Percentiles rank a stretch among this genome's conserved stretches.
Evolutionary conservation across 2,329 filamentous ascomycete species (phyloP).

Genomic region (Colletotrichum plurivorum): DNA sequence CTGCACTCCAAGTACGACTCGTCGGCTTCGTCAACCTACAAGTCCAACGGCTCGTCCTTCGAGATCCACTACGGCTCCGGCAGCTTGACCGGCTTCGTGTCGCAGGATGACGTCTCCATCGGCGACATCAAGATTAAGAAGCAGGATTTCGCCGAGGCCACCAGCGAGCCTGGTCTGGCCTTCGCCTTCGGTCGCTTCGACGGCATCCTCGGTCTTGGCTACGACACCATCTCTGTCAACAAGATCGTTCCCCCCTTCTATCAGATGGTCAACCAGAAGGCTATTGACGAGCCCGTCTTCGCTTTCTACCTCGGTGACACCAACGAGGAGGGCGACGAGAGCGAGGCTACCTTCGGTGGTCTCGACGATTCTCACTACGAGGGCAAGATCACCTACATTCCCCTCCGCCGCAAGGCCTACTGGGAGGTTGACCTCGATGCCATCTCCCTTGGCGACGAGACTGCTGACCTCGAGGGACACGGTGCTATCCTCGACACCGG

Average conservation of each 20-base stretch:
- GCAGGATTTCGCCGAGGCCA: slow-evolving; percentile 97
- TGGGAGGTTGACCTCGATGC: slow-evolving; percentile 98
- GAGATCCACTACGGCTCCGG: slow-evolving; percentile 97
- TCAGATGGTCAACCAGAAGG: slow-evolving; percentile 90
- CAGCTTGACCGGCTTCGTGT: slow-evolving; percentile 93
- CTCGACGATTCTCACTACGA: slow-evolving; percentile 84
- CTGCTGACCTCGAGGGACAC: slow-evolving; percentile 91
- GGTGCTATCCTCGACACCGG: slow-evolving; percentile 98
- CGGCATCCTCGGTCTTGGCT: slow-evolving; percentile 94
- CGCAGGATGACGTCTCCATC: slow-evolving; percentile 87
- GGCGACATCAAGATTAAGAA: slow-evolving; percentile 90
- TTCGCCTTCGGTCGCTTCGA: slow-evolving; percentile 99
- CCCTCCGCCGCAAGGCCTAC: slow-evolving; percentile 97
- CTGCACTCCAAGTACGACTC: slow-evolving; percentile 98
- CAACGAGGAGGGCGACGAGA: slow-evolving; percentile 77
- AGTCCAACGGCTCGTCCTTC: slow-evolving; percentile 93
- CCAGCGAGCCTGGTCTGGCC: slow-evolving; percentile 93
- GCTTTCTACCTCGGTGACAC: slow-evolving; percentile 93
- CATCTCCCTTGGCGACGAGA: slow-evolving; percentile 88
- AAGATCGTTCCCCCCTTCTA: slow-evolving; percentile 95
- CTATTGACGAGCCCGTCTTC: slow-evolving; percentile 93
- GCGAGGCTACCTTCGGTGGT: slow-evolving; percentile 92
- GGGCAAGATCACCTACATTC: slow-evolving; percentile 92
- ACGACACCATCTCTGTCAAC: slow-evolving; percentile 98
- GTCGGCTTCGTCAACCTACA: slow-evolving; percentile 87